phyloP scores from a whole-genome alignment of 352 stramenopile genomes.

The Globisporangium spinosum region DNA sequence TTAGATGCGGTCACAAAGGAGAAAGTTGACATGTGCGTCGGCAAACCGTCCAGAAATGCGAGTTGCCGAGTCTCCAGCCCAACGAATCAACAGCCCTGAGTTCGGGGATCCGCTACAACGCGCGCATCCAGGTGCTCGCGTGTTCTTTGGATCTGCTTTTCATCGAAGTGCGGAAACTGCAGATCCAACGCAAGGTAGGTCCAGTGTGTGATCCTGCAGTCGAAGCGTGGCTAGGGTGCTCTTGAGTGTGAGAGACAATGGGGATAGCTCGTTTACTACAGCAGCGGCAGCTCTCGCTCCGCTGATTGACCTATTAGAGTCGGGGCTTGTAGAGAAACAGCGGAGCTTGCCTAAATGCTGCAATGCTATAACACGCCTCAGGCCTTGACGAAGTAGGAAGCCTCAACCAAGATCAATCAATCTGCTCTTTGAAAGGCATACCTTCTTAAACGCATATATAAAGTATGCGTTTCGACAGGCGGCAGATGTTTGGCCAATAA shows the following conservation, averaged over 20 bases:
- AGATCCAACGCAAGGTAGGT: slow-evolving; percentile 3
- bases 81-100: neutral
- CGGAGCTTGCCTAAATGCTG: too few species aligned
- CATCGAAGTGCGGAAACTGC: slow-evolving; percentile 22
- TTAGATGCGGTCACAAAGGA: neutral
- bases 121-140: slow-evolving; percentile 30
- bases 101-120: slow-evolving; percentile 32
- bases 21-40: neutral
- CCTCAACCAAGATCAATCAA: too few species aligned
- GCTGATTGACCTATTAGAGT: too few species aligned
- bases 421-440: too few species aligned
- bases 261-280: too few species aligned
- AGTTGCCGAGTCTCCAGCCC: neutral
- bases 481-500: too few species aligned
- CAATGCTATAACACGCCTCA: too few species aligned
- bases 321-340: too few species aligned
- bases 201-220: neutral
- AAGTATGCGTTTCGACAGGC: too few species aligned
- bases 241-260: neutral
- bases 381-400: too few species aligned
- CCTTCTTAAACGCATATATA: too few species aligned
- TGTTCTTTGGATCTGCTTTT: slow-evolving; percentile 25
- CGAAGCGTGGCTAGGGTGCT: slow-evolving; percentile 12
- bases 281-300: too few species aligned
- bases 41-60: neutral